Evolutionary conservation across 768 basidiomycete genomes (phyloP), one percentile per base, ranked within the genome.

Genomic region (Suillus clintonianus): DNA sequence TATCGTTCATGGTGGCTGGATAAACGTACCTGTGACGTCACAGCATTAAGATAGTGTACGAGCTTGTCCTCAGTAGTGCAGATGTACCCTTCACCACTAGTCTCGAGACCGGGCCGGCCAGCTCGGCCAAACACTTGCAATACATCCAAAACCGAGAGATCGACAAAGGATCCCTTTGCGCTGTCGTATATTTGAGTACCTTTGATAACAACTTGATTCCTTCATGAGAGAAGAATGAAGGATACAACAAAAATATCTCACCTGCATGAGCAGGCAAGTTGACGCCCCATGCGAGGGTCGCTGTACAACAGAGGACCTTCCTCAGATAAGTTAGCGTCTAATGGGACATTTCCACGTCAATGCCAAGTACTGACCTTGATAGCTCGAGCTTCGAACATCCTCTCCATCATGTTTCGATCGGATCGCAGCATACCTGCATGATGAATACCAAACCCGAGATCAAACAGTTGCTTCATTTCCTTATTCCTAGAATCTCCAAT

Each of bases 201-300:
- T 77, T 99, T 99, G 80, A 97, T 98, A 67, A 97, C 78, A 60
- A 97, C 96, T 93, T 60, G 59, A 39, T 60, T 51, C 9, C 22
- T 17, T 43, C 66, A 61, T 66, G 59, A 66, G 45, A 63, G 53
- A 57, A 27, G 30, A 19, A 45, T 19, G 59, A n/a, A 54, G 56
- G 14, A 54, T 59, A 19, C n/a, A 53, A 68, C 17, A 66, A 54
- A 61, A 61, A 66, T 61, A 59, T 70, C 79, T 66, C 65, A 92
- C 92, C 94, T 62, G 97, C 97, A 77, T 99, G 97, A 19, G 97
- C 97, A 39, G 97, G 97, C 66, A 99, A 80, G 76, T 99, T 99
- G 68, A 99, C 97, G 78, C 97, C 97, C 97, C 97, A 99, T 5
- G 97, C 97, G 48, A 99, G 83, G 3, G 97, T 99, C 6, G 97